Conservation (phyloP, 1,284 basidiomycete genomes). For the Phenoliferia sp. region DNA sequence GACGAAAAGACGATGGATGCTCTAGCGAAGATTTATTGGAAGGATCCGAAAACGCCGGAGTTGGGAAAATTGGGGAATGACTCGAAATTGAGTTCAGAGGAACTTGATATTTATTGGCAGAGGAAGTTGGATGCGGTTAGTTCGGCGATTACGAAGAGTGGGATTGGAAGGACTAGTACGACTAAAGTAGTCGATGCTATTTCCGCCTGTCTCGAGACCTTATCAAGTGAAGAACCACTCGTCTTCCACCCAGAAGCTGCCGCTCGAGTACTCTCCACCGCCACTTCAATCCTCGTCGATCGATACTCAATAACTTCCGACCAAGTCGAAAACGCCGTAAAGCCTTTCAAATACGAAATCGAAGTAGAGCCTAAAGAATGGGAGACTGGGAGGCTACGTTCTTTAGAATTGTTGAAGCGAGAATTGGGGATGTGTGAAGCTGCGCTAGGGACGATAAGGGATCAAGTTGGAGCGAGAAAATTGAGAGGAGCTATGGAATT, state of each 20-base stretch:
- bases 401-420: slow-evolving; percentile 72
- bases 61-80: slow-evolving; percentile 68
- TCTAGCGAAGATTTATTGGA: slow-evolving; percentile 95
- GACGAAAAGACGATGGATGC: slow-evolving; percentile 97
- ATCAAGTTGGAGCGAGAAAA: slow-evolving; percentile 79
- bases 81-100: slow-evolving; percentile 57
- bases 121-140: slow-evolving; percentile 92
- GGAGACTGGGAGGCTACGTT: slow-evolving; percentile 72
- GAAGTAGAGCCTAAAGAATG: slow-evolving; percentile 83
- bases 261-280: slow-evolving; percentile 84
- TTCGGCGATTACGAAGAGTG: slow-evolving; percentile 88
- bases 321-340: slow-evolving; percentile 99
- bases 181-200: slow-evolving; percentile 92
- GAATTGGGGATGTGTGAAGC: slow-evolving; percentile 80
- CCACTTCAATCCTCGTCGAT: slow-evolving; percentile 85
- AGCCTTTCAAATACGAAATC: slow-evolving; percentile 96
- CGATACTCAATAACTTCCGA: slow-evolving; percentile 88
- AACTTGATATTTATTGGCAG: slow-evolving; percentile 87
- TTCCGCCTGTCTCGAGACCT: slow-evolving; percentile 78
- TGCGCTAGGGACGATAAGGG: slow-evolving; percentile 78
- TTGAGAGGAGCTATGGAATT: slow-evolving; percentile 73
- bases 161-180: slow-evolving; percentile 91
- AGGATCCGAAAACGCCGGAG: slow-evolving; percentile 76
- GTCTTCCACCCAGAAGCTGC: slow-evolving; percentile 80
- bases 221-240: slow-evolving; percentile 84